phyloP scores from a whole-genome alignment of 1,139 yeast species.

The Hemisphaericaspora xylanilytica region DNA sequence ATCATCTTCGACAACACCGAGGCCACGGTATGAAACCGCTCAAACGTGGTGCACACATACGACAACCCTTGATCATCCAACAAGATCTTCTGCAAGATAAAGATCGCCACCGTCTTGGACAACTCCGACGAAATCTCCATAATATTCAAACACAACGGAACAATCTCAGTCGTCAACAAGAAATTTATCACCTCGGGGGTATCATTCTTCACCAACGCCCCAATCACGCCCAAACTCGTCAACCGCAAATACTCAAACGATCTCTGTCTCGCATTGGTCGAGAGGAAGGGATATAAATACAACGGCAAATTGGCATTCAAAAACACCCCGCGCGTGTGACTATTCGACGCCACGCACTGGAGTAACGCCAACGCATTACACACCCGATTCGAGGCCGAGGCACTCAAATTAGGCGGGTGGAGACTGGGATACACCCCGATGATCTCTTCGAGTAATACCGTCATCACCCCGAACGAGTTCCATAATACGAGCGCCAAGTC shows the following conservation, averaged over 20 bases:
- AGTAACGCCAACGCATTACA: conserved; percentile 92
- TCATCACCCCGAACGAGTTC: conserved; percentile 97
- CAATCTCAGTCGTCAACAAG: conserved; percentile 87
- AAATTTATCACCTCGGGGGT: conserved; percentile 93
- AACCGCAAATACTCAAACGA: conserved; percentile 91
- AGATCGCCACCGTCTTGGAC: conserved; percentile 93
- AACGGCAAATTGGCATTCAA: conserved; percentile 89
- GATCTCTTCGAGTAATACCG: conserved; percentile 85
- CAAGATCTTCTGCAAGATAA: conserved; percentile 86
- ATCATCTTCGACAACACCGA: conserved; percentile 88
- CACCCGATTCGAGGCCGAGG: conserved; percentile 87
- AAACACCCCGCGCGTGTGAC: conserved; percentile 81
- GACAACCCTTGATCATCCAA: conserved; percentile 88
- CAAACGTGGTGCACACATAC: conserved; percentile 92
- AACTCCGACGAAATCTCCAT: conserved; percentile 96
- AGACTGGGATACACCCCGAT: conserved; percentile 85
- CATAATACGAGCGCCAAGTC: conserved; percentile 90
- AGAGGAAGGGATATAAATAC: conserved; percentile 88
- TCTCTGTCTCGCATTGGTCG: conserved; percentile 86
- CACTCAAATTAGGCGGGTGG: conserved; percentile 82
- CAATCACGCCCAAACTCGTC: conserved; percentile 93
- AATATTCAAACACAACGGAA: conserved; percentile 87
- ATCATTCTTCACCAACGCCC: conserved; percentile 94
- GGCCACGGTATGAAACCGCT: conserved; percentile 91
- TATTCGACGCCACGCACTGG: conserved; percentile 96